phyloP scores from a whole-genome alignment of 176 grass and related monocot genomes.

The Raddia guianensis region DNA sequence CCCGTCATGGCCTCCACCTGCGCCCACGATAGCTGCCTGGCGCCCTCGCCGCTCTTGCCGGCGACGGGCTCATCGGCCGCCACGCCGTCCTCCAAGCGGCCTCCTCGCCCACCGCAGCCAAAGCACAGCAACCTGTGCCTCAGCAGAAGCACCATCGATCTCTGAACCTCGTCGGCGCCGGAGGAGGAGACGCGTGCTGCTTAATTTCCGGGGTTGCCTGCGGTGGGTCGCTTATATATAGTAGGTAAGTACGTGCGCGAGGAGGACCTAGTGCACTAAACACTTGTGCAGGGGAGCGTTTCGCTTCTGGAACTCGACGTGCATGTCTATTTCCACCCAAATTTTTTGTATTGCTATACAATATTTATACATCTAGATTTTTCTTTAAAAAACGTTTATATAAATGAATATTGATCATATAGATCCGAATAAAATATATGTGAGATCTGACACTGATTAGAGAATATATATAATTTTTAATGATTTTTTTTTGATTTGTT shows the following conservation, averaged over 20 bases:
- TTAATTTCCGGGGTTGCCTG: not conserved
- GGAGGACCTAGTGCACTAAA: not conserved
- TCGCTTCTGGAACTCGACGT: not conserved
- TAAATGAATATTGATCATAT: too few relatives aligned
- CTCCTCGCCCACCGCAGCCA: constrained; percentile 35
- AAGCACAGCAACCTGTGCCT: constrained; percentile 53
- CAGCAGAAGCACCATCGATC: constrained; percentile 33
- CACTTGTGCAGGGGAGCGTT: not conserved
- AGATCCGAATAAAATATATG: too few relatives aligned
- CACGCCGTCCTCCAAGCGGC: not conserved
- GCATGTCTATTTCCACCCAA: too few relatives aligned
- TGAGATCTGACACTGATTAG: too few relatives aligned
- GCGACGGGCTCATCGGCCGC: not conserved
- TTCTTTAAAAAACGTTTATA: too few relatives aligned
- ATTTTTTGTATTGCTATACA: too few relatives aligned
- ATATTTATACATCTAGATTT: too few relatives aligned
- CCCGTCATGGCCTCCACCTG: constrained; percentile 82
- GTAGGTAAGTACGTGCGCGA: not conserved
- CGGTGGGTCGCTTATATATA: constrained; percentile 8
- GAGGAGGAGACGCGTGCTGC: constrained; percentile 10
- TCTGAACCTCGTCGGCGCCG: not conserved
- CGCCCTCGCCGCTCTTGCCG: not conserved
- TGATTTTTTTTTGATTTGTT: too few relatives aligned
- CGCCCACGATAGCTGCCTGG: constrained; percentile 63
- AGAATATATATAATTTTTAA: too few relatives aligned